Evolutionary conservation across 2,329 filamentous ascomycete genomes (phyloP).

Genomic region (Cladosporium sp.): DNA sequence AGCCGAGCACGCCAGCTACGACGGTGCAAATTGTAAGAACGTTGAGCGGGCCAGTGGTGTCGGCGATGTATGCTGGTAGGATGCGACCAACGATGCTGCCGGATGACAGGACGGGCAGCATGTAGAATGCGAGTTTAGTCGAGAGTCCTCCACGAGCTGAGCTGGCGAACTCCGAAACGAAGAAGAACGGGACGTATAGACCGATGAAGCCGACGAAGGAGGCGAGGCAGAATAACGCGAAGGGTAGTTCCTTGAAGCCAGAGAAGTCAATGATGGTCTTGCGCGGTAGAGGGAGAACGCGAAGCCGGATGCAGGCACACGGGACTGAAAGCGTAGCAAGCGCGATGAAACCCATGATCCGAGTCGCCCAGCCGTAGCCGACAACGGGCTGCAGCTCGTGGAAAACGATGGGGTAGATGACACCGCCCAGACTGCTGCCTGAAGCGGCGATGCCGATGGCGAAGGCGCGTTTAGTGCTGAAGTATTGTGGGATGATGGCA

Average conservation of each 20-base stretch:
- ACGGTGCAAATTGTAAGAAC: slow-evolving; percentile 39
- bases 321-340: slow-evolving; percentile 21
- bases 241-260: slow-evolving; percentile 35
- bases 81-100: slow-evolving; percentile 32
- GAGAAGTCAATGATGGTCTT: slow-evolving; percentile 36
- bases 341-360: slow-evolving; percentile 47
- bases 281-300: slow-evolving; percentile 28
- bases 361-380: slow-evolving; percentile 52
- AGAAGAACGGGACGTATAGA: slow-evolving; percentile 40
- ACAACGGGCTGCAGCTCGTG: slow-evolving; percentile 33
- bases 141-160: slow-evolving; percentile 19
- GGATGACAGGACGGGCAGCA: slow-evolving; percentile 34
- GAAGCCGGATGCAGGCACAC: slow-evolving; percentile 15
- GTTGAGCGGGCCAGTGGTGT: slow-evolving; percentile 52
- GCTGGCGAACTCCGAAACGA: slow-evolving; percentile 34
- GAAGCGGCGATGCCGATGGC: slow-evolving; percentile 39
- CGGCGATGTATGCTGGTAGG: slow-evolving; percentile 48
- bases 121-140: slow-evolving; percentile 31
- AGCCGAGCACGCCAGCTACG: slow-evolving; percentile 44
- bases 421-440: slow-evolving; percentile 31
- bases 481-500: slow-evolving; percentile 41
- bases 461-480: slow-evolving; percentile 37
- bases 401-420: slow-evolving; percentile 18
- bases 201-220: slow-evolving; percentile 33
- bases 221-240: slow-evolving; percentile 28